A percentile compares a stretch with the other conserved stretches of the same genome.
phyloP scores from a whole-genome alignment of 2,329 filamentous ascomycete genomes.

The Blumeriella jaapii region DNA sequence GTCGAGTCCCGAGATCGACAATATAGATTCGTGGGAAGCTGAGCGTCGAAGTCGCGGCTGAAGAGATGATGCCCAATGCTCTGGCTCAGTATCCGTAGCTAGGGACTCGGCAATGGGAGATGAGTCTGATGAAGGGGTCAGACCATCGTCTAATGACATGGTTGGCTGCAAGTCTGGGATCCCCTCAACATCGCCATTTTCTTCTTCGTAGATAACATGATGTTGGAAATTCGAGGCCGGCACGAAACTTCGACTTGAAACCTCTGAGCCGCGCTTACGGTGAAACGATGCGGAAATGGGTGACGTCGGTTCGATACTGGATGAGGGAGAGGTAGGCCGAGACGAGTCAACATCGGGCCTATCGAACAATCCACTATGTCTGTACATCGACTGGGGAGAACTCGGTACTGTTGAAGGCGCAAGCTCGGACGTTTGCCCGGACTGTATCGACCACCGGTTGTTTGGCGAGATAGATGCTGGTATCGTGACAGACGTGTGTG shows the following conservation, averaged over 20 bases:
- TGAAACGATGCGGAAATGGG: conserved; percentile 44
- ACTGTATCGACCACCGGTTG: conserved; percentile 54
- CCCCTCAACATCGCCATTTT: conserved; percentile 26
- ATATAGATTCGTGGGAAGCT: conserved; percentile 75
- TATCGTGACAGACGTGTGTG: conserved; percentile 39
- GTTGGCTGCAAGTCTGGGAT: conserved; percentile 17
- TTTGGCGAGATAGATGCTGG: conserved; percentile 34
- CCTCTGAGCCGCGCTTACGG: conserved; percentile 44
- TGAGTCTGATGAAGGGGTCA: conserved; percentile 14
- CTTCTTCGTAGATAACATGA: conserved; percentile 28
- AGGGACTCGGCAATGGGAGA: conserved; percentile 15
- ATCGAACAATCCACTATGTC: conserved; percentile 70
- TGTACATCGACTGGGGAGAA: conserved; percentile 66
- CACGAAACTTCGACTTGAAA: conserved; percentile 38
- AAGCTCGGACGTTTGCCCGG: conserved; percentile 50
- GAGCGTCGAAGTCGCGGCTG: conserved; percentile 47
- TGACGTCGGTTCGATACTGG: conserved; percentile 58
- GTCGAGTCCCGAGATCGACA: conserved; percentile 79
- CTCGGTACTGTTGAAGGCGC: conserved; percentile 64
- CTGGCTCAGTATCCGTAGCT: conserved; percentile 1
- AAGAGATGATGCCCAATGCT: conserved; percentile 26
- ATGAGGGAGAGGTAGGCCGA: conserved; percentile 71
- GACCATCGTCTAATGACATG: conserved; percentile 17
- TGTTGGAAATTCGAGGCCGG: conserved; percentile 27
- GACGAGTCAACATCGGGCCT: conserved; percentile 53